These are phyloP conservation scores for Sporothrix pallida DNA, from an alignment of 2,329 filamentous ascomycete genomes.

Conservation along the genomic window DNA sequence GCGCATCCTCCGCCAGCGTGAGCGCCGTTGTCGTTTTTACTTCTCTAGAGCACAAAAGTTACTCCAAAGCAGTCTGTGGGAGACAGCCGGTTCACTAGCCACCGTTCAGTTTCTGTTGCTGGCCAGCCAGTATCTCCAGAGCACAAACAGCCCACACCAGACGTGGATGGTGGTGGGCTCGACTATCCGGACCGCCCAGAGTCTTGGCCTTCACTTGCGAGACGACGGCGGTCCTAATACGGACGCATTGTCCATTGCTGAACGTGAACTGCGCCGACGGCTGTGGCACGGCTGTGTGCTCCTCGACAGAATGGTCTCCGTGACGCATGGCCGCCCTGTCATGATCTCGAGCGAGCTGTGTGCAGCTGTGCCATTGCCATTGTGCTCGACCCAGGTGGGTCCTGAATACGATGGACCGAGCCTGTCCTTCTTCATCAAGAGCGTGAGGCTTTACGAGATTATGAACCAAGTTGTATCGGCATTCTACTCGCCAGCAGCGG, in stretches of 20 bases:
- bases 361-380: background rate
- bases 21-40: background rate
- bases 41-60: background rate
- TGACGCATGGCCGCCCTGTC: background rate
- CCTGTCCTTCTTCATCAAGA: slow-evolving; percentile 5
- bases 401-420: background rate
- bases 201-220: background rate
- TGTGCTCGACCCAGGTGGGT: background rate
- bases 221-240: background rate
- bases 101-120: background rate
- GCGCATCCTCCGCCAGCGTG: slow-evolving; percentile 4
- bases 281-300: slow-evolving; percentile 11
- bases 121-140: background rate
- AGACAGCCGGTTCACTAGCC: slow-evolving; percentile 1
- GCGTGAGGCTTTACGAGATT: background rate
- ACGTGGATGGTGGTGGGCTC: slow-evolving; percentile 14
- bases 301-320: background rate
- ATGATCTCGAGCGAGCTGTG: background rate
- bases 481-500: background rate
- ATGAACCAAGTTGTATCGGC: background rate
- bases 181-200: background rate
- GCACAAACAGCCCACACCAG: slow-evolving; percentile 7
- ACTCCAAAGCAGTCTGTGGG: background rate
- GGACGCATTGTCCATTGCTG: background rate
- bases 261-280: background rate